Evolutionary conservation across 306 rosid species (phyloP).

Genomic region (Trichosanthes truncata): DNA sequence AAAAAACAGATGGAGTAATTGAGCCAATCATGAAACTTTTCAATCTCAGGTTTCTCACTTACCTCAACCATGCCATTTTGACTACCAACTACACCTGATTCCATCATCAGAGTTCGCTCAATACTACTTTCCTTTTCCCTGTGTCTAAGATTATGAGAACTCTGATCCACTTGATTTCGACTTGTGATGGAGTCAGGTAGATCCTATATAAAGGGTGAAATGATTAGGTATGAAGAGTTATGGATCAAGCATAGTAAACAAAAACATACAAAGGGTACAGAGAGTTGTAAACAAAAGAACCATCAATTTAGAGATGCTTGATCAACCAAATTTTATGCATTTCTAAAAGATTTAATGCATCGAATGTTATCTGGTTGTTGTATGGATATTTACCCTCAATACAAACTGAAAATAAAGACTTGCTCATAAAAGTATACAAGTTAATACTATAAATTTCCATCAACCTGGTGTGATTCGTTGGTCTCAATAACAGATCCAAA

Average conservation of each 20-base stretch:
- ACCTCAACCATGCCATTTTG: constrained; percentile 40
- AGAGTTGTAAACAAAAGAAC: not conserved
- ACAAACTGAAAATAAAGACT: not conserved
- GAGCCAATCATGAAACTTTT: not conserved
- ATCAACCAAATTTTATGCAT: not conserved
- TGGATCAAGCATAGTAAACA: not conserved
- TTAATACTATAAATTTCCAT: not conserved
- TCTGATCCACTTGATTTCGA: constrained; percentile 32
- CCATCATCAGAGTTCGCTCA: constrained; percentile 58
- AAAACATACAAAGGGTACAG: not conserved
- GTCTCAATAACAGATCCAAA: constrained; percentile 80
- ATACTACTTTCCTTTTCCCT: constrained; percentile 44
- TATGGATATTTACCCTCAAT: not conserved
- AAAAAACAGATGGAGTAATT: constrained; percentile 13
- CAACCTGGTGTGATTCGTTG: constrained; percentile 50
- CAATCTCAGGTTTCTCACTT: constrained; percentile 20
- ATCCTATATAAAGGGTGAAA: constrained; percentile 40
- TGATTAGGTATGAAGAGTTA: constrained; percentile 5
- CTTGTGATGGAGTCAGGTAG: constrained; percentile 27
- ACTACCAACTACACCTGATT: constrained; percentile 29
- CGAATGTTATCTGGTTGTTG: not conserved
- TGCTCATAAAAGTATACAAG: not conserved
- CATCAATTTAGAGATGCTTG: not conserved
- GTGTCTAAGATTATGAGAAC: constrained; percentile 31
- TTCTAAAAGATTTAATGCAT: not conserved